phyloP scores from a whole-genome alignment of 257 asterid species.

The Ilex asprella region DNA sequence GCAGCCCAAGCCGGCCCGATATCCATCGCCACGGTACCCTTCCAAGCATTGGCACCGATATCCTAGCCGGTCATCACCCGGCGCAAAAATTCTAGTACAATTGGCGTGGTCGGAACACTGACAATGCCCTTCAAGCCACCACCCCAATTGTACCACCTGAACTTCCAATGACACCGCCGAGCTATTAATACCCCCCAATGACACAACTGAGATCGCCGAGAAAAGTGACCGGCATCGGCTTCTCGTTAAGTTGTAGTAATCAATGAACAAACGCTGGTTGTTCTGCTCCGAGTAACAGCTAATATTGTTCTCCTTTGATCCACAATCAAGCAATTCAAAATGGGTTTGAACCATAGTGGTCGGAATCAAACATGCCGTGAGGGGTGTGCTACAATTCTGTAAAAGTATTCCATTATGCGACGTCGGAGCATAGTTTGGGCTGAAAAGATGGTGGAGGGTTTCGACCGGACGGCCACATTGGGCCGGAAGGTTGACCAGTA shows the following conservation, averaged over 20 bases:
- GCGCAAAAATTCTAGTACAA: slow-evolving; percentile 34
- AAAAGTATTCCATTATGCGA: slow-evolving; percentile 59
- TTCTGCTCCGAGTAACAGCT: slow-evolving; percentile 64
- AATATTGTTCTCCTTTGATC: slow-evolving; percentile 18
- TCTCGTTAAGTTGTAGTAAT: slow-evolving; percentile 22
- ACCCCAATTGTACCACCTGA: slow-evolving; percentile 51
- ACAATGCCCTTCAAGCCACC: slow-evolving; percentile 75
- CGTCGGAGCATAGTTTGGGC: slow-evolving; percentile 59
- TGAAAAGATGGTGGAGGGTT: slow-evolving; percentile 38
- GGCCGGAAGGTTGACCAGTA: slow-evolving; percentile 42
- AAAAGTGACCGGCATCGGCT: slow-evolving; percentile 42
- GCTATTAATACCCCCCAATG: slow-evolving; percentile 20
- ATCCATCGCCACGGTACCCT: slow-evolving; percentile 77
- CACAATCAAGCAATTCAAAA: slow-evolving; percentile 56
- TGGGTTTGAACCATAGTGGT: slow-evolving; percentile 59
- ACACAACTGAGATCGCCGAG: slow-evolving; percentile 60
- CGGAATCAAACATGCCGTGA: slow-evolving; percentile 48
- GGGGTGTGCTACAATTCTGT: slow-evolving; percentile 34
- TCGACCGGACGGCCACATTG: slow-evolving; percentile 50
- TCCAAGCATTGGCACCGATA: slow-evolving; percentile 55
- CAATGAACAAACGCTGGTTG: slow-evolving; percentile 34
- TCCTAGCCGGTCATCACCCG: slow-evolving; percentile 20
- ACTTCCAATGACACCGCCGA: slow-evolving; percentile 61
- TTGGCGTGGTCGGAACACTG: slow-evolving; percentile 47
- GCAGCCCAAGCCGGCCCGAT: slow-evolving; percentile 55